phyloP scores from a whole-genome alignment of 2,329 filamentous ascomycete genomes.

The Dendrostoma leiphaemia region DNA sequence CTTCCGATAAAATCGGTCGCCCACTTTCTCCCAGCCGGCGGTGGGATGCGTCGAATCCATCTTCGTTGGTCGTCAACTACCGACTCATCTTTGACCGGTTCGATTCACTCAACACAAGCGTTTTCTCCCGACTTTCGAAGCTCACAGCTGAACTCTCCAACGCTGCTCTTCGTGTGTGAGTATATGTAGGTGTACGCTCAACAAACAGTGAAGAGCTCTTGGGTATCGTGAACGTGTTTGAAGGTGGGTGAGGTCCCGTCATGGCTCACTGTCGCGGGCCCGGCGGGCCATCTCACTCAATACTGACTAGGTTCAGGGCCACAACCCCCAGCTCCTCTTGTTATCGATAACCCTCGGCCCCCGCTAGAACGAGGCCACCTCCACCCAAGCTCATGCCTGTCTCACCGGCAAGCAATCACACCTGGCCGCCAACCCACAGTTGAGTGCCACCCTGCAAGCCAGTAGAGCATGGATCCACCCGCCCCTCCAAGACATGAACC shows the following conservation, averaged over 20 bases:
- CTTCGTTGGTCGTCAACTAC: conserved; percentile 32
- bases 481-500: background rate
- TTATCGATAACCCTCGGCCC: conserved; percentile 20
- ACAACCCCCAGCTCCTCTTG: background rate
- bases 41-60: conserved; percentile 67
- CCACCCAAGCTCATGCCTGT: no score
- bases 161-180: no score
- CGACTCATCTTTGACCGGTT: conserved; percentile 19
- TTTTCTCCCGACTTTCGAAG: no score
- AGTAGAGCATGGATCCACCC: conserved; percentile 6
- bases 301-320: background rate
- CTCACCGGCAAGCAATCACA: background rate
- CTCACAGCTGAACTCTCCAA: no score
- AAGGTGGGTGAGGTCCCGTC: background rate
- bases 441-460: background rate
- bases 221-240: conserved; percentile 1
- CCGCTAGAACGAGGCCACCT: no score
- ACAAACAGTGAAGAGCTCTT: no score
- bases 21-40: conserved; percentile 91
- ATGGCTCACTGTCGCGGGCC: no score
- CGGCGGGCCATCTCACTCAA: background rate
- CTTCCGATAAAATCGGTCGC: conserved; percentile 93
- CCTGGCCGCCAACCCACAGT: background rate
- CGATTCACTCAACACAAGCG: no score
- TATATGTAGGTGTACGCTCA: no score